phyloP scores from a whole-genome alignment of 805 yeast genomes.

The Sugiyamaella marilandica region DNA sequence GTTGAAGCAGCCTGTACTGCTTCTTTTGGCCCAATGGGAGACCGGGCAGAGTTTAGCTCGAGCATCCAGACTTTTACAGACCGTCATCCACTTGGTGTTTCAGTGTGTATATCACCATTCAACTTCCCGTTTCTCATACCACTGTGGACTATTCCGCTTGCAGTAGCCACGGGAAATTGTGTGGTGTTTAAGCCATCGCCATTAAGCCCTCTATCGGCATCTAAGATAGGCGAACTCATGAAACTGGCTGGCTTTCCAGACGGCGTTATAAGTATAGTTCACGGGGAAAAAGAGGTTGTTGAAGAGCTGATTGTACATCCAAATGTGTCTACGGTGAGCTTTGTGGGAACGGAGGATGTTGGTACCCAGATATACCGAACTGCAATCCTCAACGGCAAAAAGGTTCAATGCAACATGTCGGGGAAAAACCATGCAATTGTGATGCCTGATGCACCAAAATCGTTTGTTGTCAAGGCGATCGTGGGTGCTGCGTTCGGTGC shows the following conservation, averaged over 20 bases:
- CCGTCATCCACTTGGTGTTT: not conserved
- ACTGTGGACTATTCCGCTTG: conserved; percentile 1
- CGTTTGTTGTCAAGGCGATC: not conserved
- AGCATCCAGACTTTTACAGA: conserved; percentile 1
- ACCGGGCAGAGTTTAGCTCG: not conserved
- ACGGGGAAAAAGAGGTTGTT: not conserved
- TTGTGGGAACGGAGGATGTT: not conserved
- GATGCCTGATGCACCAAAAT: conserved; percentile 1
- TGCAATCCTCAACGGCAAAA: not conserved
- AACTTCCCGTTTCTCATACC: not conserved
- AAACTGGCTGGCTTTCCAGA: not conserved
- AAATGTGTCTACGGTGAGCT: conserved; percentile 1
- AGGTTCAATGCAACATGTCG: not conserved
- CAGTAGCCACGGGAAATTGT: conserved; percentile 1
- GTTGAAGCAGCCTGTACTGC: conserved; percentile 1
- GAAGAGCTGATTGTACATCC: not conserved
- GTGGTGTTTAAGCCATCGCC: not conserved
- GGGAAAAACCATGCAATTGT: conserved; percentile 1
- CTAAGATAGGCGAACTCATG: not conserved
- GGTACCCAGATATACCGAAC: not conserved
- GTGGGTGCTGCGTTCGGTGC: conserved; percentile 1
- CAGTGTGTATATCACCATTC: not conserved
- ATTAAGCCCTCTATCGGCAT: not conserved
- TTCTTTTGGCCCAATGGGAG: conserved; percentile 1
- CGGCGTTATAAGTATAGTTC: not conserved